Percentiles rank a stretch among this genome's conserved stretches.
Evolutionary conservation across 345 rosid species (phyloP).

Genomic region (Arabis alpina): DNA sequence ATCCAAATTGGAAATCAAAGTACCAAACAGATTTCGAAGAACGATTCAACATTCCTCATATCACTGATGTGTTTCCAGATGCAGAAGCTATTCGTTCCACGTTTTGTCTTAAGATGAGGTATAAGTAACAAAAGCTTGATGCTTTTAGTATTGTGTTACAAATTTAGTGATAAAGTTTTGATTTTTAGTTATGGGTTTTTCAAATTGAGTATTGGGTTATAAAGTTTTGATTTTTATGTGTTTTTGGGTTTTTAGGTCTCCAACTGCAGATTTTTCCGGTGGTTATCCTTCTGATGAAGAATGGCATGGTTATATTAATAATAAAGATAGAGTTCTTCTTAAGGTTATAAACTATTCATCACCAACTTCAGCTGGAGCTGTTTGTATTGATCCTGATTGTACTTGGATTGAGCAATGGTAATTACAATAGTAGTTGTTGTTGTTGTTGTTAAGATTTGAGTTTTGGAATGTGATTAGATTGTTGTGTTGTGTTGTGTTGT

Average conservation of each 20-base stretch:
- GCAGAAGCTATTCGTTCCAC: constrained; percentile 69
- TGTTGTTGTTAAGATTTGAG: not conserved
- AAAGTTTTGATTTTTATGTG: not conserved
- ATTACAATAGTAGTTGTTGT: too few species aligned
- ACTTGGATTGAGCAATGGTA: constrained; percentile 95
- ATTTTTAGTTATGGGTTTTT: not conserved
- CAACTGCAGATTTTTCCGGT: constrained; percentile 57
- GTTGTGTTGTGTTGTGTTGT: not conserved
- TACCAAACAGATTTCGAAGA: constrained; percentile 66
- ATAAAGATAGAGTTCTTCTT: constrained; percentile 75
- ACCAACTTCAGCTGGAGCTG: constrained; percentile 82
- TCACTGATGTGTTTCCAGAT: constrained; percentile 69
- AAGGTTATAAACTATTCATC: constrained; percentile 80
- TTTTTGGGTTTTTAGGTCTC: constrained; percentile 49
- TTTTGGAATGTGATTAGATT: not conserved
- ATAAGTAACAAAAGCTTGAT: not conserved
- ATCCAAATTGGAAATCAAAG: constrained; percentile 74
- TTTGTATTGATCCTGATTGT: constrained; percentile 77
- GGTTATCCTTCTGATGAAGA: constrained; percentile 86
- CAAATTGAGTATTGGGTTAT: not conserved
- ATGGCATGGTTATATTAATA: constrained; percentile 89
- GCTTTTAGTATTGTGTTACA: not conserved
- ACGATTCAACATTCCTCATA: constrained; percentile 72
- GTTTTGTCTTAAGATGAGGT: constrained; percentile 85
- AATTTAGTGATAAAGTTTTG: not conserved